Base-by-base conservation (phyloP, 495 filamentous ascomycete genomes). In the Corynascus novoguineensis region DNA sequence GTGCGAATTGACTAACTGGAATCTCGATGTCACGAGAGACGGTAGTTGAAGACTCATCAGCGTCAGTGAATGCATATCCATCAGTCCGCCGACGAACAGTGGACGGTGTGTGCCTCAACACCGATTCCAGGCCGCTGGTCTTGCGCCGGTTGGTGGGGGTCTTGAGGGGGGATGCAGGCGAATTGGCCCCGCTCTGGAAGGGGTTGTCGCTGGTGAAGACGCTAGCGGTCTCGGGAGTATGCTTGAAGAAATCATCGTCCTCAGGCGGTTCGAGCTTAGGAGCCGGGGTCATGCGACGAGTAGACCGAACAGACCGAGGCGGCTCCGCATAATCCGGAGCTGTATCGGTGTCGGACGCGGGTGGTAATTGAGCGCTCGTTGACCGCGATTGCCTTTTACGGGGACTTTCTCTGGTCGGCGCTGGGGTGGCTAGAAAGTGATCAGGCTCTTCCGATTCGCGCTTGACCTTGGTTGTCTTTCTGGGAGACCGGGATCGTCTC, bases 121-220 rank as follows among this genome's bases (percentile, higher is more conserved):
- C 50, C 12, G 60, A 59, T 2, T 69, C 66, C 37, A 58, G 32
- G 11, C 60, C 72, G 19, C 61, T 61, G 9, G 72, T 75, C 56
- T 70, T 73, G 58, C 71, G 66, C 27, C 71, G 71, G 53, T 68
- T 67, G 58, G 63, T 70, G 14, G 76, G 74, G 1, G 74, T 75
- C 60, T 71, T 74, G 11, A 72, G 54, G 3, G 56, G 12, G 7
- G 63, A 37, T 1, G 64, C 38, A 0, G 74, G 70, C 0, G 75
- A 65, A 34, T 77, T 79, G 54, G 75, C 73, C 14, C 90, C 91
- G 64, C 89, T 93, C 68, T 98, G 93, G 64, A 98, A 98, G 1
- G 93, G 92, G 64, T 98, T 98, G 46, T 97, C 91, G 63, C 81
- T 76, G 31, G 85, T 86, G 71, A 97, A 96, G 57, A 87, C 80